Conservation (phyloP, 176 grass and related monocot species). For the Carex scoparia region DNA sequence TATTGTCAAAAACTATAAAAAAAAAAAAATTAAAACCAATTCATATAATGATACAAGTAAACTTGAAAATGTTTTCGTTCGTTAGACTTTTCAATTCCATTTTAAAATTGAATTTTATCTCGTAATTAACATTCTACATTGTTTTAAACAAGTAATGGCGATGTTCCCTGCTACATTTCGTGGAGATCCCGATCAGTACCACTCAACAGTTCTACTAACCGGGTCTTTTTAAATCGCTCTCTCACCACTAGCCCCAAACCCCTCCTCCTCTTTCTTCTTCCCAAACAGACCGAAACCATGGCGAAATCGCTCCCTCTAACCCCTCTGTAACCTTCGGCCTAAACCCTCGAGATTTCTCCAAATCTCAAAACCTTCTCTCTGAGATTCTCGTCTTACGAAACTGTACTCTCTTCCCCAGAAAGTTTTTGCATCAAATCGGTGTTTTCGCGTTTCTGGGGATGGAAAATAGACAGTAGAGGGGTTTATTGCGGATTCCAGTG, state of each 20-base stretch:
- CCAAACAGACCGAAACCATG: not conserved
- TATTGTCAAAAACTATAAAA: too few relatives aligned
- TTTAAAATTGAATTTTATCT: not conserved
- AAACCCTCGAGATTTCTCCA: not conserved
- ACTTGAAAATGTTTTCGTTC: too few relatives aligned
- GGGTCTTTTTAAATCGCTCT: conserved; percentile 17
- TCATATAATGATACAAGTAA: too few relatives aligned
- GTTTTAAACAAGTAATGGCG: not conserved
- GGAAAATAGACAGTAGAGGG: conserved; percentile 17
- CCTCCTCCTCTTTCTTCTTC: not conserved
- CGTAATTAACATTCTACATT: not conserved
- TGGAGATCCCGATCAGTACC: not conserved
- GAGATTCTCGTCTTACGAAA: not conserved
- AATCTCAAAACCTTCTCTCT: not conserved
- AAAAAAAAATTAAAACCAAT: too few relatives aligned
- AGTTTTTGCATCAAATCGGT: conserved; percentile 2
- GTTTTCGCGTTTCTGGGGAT: conserved; percentile 4
- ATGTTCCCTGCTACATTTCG: not conserved
- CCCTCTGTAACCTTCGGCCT: not conserved
- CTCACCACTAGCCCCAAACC: not conserved
- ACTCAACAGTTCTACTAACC: conserved; percentile 9
- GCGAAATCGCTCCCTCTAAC: conserved; percentile 13
- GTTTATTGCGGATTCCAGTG: not conserved
- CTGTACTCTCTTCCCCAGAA: not conserved
- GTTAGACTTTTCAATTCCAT: too few relatives aligned